phyloP scores from a whole-genome alignment of 176 grass and related monocot genomes.

The Aegilops bicornis region DNA sequence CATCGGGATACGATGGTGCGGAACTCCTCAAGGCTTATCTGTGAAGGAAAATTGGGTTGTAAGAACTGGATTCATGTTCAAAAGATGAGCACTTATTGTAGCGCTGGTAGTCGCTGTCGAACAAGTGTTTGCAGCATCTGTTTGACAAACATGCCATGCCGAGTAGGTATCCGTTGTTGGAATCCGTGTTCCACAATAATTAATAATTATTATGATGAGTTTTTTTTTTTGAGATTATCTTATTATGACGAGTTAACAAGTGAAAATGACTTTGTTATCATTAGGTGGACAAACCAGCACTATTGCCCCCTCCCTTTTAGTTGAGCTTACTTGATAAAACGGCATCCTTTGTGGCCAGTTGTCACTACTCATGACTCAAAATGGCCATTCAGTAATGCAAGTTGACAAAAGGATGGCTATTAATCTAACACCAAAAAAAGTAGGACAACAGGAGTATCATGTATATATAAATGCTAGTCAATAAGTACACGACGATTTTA shows the following conservation, averaged over 20 bases:
- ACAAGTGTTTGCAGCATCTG: neutral
- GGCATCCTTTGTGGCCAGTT: neutral
- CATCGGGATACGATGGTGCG: conserved; percentile 64
- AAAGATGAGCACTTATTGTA: neutral
- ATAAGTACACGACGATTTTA: neutral
- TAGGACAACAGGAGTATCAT: too few species aligned
- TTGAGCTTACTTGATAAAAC: neutral
- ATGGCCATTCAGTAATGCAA: neutral
- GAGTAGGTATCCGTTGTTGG: neutral
- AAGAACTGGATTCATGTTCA: neutral
- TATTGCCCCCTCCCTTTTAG: too few species aligned
- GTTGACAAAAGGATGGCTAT: neutral
- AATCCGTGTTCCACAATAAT: neutral
- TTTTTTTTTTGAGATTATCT: neutral
- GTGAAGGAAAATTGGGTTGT: conserved; percentile 25
- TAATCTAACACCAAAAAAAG: neutral
- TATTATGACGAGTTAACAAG: neutral
- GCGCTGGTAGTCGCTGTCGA: neutral
- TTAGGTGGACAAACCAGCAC: neutral
- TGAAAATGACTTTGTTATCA: neutral
- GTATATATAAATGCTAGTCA: neutral
- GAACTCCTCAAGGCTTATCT: conserved; percentile 91
- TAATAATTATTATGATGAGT: neutral
- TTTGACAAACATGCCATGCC: neutral
- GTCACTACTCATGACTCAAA: neutral